These are phyloP conservation scores for Paramecium caudatum DNA, from an alignment of 73 alveolate genomes.

Conservation along the genomic window DNA sequence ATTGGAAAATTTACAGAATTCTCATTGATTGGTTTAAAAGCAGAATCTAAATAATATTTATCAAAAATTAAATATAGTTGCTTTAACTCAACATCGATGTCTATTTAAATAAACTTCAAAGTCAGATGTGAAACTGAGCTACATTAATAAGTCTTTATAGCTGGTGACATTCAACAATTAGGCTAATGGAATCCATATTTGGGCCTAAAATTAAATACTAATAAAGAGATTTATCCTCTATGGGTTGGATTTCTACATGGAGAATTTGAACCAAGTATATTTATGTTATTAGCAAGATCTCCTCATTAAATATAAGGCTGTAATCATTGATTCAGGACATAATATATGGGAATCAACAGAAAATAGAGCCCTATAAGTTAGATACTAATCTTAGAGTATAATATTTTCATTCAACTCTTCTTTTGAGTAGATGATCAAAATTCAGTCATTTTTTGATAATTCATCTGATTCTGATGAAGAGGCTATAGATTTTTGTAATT, in stretches of 20 bases:
- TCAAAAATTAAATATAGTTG: background rate
- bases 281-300: background rate
- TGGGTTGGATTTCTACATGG: conserved; percentile 10
- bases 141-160: background rate
- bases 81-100: background rate
- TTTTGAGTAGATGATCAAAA: background rate
- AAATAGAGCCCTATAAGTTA: background rate
- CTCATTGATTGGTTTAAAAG: background rate
- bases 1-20: background rate
- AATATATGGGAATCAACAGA: conserved; percentile 33
- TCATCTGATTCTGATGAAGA: conserved; percentile 1
- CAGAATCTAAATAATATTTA: background rate
- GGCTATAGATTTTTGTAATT: background rate
- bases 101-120: conserved; percentile 36
- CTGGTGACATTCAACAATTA: background rate
- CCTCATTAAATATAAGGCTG: conserved; percentile 6
- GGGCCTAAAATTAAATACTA: background rate
- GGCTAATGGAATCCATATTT: background rate
- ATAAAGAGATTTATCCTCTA: background rate
- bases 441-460: background rate
- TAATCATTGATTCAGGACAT: background rate
- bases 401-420: background rate
- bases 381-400: conserved; percentile 24
- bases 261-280: background rate
- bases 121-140: conserved; percentile 32